These are phyloP conservation scores for Chlorophyllum brunneum DNA, from an alignment of 768 basidiomycete species.

Conservation along the genomic window DNA sequence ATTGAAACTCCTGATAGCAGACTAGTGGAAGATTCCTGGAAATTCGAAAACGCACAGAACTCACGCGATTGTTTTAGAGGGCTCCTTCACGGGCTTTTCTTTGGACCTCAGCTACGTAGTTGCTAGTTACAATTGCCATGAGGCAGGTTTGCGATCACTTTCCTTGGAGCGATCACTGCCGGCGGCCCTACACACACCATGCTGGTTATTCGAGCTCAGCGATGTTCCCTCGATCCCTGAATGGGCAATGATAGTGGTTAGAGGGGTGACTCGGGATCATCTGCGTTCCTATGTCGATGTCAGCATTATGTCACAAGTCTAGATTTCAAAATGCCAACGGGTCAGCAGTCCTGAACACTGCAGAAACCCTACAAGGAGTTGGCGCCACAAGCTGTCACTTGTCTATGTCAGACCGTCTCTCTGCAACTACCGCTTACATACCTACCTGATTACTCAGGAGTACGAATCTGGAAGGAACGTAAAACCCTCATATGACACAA, in stretches of 20 bases:
- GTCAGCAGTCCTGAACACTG: not conserved
- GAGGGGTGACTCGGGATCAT: not conserved
- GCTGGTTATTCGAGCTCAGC: not conserved
- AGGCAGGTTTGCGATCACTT: too few species aligned
- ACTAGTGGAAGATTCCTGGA: too few species aligned
- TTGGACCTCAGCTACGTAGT: too few species aligned
- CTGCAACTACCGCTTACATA: not conserved
- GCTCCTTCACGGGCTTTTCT: too few species aligned
- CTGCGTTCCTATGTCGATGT: not conserved
- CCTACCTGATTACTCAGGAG: not conserved
- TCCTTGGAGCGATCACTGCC: not conserved
- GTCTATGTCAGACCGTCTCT: constrained; percentile 8
- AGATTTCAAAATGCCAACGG: constrained; percentile 3
- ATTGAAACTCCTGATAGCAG: too few species aligned
- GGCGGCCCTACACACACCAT: constrained; percentile 7
- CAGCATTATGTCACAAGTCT: constrained; percentile 6
- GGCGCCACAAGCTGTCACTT: constrained; percentile 13
- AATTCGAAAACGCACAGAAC: too few species aligned
- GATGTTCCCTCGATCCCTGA: not conserved
- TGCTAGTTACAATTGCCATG: too few species aligned
- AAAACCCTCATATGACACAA: constrained; percentile 2
- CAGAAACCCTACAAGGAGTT: constrained; percentile 1
- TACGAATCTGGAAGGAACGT: not conserved
- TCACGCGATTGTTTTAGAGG: too few species aligned
- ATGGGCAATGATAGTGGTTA: constrained; percentile 8